phyloP scores from a whole-genome alignment of 75 land plant species.

The Pinus taeda region DNA sequence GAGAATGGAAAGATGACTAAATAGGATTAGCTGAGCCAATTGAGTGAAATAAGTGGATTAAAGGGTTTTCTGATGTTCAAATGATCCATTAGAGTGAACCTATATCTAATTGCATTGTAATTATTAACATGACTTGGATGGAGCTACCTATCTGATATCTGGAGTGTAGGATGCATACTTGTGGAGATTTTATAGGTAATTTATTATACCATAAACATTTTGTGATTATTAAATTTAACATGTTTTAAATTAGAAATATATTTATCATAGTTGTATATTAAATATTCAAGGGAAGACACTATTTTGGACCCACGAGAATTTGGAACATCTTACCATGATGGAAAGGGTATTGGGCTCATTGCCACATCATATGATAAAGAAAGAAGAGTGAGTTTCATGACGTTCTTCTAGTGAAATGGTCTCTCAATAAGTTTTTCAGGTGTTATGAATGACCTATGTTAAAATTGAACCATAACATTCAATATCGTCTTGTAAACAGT shows the following conservation, averaged over 20 bases:
- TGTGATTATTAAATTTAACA: too few relatives aligned
- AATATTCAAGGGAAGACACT: constrained; percentile 56
- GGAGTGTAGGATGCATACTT: constrained; percentile 92
- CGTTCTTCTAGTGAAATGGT: neutral
- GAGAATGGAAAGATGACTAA: neutral
- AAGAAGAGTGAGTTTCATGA: constrained; percentile 38
- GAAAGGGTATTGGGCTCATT: constrained; percentile 68
- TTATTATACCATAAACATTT: neutral
- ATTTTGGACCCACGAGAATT: constrained; percentile 78
- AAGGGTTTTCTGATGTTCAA: too few relatives aligned
- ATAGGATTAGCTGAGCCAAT: too few relatives aligned
- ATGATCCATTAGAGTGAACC: neutral
- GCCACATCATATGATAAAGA: constrained; percentile 59
- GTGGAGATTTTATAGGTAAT: constrained; percentile 77
- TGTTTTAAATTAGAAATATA: too few relatives aligned
- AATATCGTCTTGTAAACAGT: constrained; percentile 24
- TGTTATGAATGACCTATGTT: neutral
- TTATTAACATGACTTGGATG: constrained; percentile 46
- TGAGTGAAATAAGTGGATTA: too few relatives aligned
- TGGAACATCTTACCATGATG: constrained; percentile 91
- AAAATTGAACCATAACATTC: neutral
- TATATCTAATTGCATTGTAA: neutral
- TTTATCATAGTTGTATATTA: neutral
- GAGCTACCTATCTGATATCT: constrained; percentile 84
- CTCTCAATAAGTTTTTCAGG: neutral